Percentiles rank a stretch among this genome's conserved stretches.
Evolutionary conservation across 108 stramenopile genomes (phyloP).

Genomic region (Asterionellopsis glacialis): DNA sequence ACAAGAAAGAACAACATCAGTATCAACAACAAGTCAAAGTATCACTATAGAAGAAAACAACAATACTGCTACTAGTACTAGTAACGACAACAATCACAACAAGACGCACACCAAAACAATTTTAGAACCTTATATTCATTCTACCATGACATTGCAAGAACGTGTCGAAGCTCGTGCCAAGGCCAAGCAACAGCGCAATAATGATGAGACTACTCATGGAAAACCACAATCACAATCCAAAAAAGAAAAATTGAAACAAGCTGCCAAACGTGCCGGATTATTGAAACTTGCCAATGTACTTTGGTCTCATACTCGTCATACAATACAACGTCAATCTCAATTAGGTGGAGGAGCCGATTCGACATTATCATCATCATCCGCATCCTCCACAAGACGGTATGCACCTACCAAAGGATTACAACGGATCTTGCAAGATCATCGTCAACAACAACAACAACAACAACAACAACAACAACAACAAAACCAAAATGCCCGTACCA

Average conservation of each 20-base stretch:
- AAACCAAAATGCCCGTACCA: too few relatives aligned
- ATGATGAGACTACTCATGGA: background rate
- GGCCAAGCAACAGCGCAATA: constrained; percentile 2
- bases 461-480: too few relatives aligned
- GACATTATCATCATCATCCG: background rate
- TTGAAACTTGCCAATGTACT: constrained; percentile 3
- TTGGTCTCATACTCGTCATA: constrained; percentile 2
- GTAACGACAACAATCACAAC: too few relatives aligned
- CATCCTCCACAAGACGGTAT: background rate
- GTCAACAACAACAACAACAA: too few relatives aligned
- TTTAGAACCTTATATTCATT: background rate
- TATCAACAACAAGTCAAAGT: too few relatives aligned
- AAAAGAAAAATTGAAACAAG: background rate
- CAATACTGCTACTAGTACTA: too few relatives aligned
- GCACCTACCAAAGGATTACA: too few relatives aligned
- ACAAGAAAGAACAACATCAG: too few relatives aligned
- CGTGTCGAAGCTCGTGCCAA: constrained; percentile 14
- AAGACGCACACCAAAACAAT: background rate
- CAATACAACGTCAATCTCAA: background rate
- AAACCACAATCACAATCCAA: background rate
- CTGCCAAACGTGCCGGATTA: background rate
- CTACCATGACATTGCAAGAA: constrained; percentile 10
- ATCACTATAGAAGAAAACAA: too few relatives aligned
- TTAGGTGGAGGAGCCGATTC: background rate
- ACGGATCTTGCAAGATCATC: too few relatives aligned